Base-by-base conservation (phyloP, 805 yeast species). In the Kuraishia cidri region DNA sequence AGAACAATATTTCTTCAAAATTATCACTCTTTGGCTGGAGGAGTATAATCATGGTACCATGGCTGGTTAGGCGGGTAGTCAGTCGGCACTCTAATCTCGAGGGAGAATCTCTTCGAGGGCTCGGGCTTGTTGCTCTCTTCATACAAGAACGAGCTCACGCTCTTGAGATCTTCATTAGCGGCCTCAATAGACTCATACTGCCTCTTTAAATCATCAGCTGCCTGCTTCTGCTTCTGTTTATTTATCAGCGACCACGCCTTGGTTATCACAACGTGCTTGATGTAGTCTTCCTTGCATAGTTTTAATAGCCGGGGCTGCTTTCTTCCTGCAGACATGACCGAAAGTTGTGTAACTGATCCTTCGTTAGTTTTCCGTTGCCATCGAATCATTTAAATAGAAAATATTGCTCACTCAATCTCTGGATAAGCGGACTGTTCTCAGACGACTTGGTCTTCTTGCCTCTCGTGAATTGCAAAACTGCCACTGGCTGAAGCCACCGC, bases 71-170 rank as follows among this genome's bases (percentile, higher is more conserved):
- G 82, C 10, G 98, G 98, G 39, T 65, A 84, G 35, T 87, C 90
- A 1, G 94, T 81, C 14, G 98, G 98, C 7, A 84, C 75, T 49
- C 92, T 75, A 54, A 85, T 53, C 48, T 90, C 96, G 45, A 83
- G 59, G 4, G 95, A 90, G 54, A 84, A 87, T 46, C 86, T 64
- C 43, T 72, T 70, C 37, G 65, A 64, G 28, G 55, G 54, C 43
- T 80, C 79, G 31, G 62, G 58, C 20, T 54, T 54, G 45, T 74
- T 78, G 8, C 95, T 94, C 21, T 62, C 63, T 33, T 64, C 69
- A 45, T 64, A 87, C 32, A 90, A 60, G 30, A 58, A 66, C 0
- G 77, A 74, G 38, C 64, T 65, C 6, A 69, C 48, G 4, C 44
- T 35, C 44, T 73, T 58, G 47, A 90, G 70, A 40, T 75, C 82